Evolutionary conservation across 441 rosid genomes (phyloP).

Genomic region (Bocquillonia castaneifolia): DNA sequence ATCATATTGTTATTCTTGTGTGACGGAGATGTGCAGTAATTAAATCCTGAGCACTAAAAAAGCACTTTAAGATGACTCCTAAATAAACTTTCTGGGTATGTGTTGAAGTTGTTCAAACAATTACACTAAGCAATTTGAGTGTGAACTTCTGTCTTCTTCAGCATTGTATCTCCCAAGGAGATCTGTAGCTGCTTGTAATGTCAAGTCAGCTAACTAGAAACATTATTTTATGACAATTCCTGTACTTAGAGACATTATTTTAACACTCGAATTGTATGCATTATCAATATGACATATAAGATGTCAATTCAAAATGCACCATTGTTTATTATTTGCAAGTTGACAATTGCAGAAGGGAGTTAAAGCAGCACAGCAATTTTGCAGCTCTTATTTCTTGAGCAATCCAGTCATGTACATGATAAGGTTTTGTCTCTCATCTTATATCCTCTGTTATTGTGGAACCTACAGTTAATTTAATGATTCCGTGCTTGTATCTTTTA

Average conservation of each 20-base stretch:
- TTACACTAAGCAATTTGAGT: background rate
- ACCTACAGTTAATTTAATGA: background rate
- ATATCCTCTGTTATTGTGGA: background rate
- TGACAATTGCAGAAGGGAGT: constrained; percentile 63
- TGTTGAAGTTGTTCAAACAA: background rate
- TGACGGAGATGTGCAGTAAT: background rate
- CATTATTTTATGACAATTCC: background rate
- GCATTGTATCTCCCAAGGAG: background rate
- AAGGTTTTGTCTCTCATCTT: constrained; percentile 43
- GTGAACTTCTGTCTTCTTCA: background rate
- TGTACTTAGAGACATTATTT: background rate
- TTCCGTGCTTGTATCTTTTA: background rate
- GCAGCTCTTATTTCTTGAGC: constrained; percentile 68
- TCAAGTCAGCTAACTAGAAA: background rate
- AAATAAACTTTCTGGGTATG: background rate
- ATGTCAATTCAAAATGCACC: background rate
- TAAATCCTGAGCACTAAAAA: background rate
- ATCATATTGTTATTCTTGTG: background rate
- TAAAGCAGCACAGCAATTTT: constrained; percentile 74
- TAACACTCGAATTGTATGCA: background rate
- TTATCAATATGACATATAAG: background rate
- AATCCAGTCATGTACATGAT: constrained; percentile 85
- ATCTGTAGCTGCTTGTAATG: background rate
- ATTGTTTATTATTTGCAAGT: constrained; percentile 20
- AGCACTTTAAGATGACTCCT: background rate